Base-by-base conservation (phyloP, 2,329 filamentous ascomycete genomes). In the Neobulgaria alba region DNA sequence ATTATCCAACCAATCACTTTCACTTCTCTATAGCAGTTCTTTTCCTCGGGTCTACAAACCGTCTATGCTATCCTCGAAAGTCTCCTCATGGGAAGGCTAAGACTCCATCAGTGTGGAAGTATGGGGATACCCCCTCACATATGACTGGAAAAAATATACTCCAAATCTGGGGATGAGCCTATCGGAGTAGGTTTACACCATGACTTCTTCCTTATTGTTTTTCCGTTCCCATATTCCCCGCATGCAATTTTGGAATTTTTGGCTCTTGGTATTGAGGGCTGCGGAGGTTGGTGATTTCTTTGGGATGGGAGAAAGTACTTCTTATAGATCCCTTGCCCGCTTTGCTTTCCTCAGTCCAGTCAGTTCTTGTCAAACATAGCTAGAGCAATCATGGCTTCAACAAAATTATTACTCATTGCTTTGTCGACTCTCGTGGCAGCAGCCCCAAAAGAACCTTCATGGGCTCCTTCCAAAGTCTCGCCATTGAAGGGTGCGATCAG, bases 401-500 rank as follows among this genome's bases (percentile, higher is more conserved):
- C n/a, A n/a, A n/a, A n/a, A n/a, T n/a, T n/a, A n/a, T 26, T 26
- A 26, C 16, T 39, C n/a, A 16, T 33, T 15, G 29, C 15, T 8
- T 4, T 29, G 3, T 33, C 30, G 12, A 21, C 17, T 12, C 29
- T 39, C 14, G 37, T 29, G 26, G 18, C 19, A 39, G 23, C 19
- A 15, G 16, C 29, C 20, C 37, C 29, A 20, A 23, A 9, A 7
- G 12, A 17, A n/a, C 12, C 34, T 4, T 14, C 15, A 14, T 2
- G 16, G 10, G 19, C 4, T 5, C 10, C 29, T 16, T 36, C 45
- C 17, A 29, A 33, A 17, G 19, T 40, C 3, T 31, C 35, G 30
- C 17, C 42, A 10, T 15, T 43, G 2, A 16, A 17, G 17, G 14
- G 39, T 30, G 21, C 29, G 3, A 40, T 50, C 37, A 45, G n/a